Evolutionary conservation across 2,329 filamentous ascomycete species (phyloP).

Genomic region (Talaromyces pinophilus): DNA sequence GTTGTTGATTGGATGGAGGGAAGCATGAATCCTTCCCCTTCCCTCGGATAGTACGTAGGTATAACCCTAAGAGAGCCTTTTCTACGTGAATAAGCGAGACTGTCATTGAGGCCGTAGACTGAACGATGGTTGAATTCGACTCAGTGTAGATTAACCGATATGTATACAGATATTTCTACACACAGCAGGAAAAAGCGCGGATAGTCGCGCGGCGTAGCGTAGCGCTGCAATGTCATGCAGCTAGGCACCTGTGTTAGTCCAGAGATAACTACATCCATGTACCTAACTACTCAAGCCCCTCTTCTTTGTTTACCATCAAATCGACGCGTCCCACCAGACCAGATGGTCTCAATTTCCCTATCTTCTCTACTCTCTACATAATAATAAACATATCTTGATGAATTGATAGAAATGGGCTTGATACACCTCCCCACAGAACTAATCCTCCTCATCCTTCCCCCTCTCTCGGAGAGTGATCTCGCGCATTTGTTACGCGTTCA

Average conservation of each 20-base stretch:
- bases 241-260: not conserved
- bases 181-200: too few relatives aligned
- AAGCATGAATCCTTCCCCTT: too few relatives aligned
- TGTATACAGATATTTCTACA: too few relatives aligned
- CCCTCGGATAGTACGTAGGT: too few relatives aligned
- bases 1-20: not conserved
- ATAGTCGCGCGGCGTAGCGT: too few relatives aligned
- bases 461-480: not conserved
- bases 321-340: too few relatives aligned
- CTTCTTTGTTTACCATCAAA: not conserved
- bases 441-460: not conserved
- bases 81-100: too few relatives aligned
- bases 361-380: not conserved
- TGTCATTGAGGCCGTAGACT: too few relatives aligned
- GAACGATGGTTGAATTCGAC: too few relatives aligned
- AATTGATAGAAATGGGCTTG: not conserved
- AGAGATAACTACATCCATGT: not conserved
- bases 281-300: not conserved
- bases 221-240: not conserved
- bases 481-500: not conserved
- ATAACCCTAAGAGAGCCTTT: too few relatives aligned
- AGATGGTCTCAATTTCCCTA: too few relatives aligned
- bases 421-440: constrained; percentile 11
- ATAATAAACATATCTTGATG: not conserved
- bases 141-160: too few relatives aligned